A percentile compares a stretch with the other conserved stretches of the same genome.
Evolutionary conservation across 2,329 filamentous ascomycete genomes (phyloP).

Genomic region (Fusarium staphyleae): DNA sequence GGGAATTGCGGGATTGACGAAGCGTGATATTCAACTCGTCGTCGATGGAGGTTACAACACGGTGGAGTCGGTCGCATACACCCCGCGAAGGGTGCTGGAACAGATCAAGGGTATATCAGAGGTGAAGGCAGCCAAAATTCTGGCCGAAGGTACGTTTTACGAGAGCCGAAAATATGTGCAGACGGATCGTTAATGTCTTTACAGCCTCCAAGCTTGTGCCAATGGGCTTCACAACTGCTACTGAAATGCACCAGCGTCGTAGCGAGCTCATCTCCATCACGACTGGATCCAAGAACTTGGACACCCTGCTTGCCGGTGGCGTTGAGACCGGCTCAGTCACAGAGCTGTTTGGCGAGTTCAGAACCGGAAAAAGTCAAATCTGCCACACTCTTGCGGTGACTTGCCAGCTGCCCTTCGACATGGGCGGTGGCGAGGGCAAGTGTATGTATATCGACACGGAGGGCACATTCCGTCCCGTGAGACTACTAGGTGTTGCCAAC

Average conservation of each 20-base stretch:
- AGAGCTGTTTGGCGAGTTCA: conserved; percentile 96
- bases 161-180: neutral
- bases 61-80: conserved; percentile 95
- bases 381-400: conserved; percentile 99
- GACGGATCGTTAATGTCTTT: conserved; percentile 14
- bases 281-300: conserved; percentile 95
- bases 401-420: conserved; percentile 96
- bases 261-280: conserved; percentile 98
- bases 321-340: conserved; percentile 98
- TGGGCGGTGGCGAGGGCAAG: conserved; percentile 98
- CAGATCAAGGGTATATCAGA: conserved; percentile 98
- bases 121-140: conserved; percentile 90
- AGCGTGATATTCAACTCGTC: conserved; percentile 91
- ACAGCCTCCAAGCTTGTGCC: conserved; percentile 93
- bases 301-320: conserved; percentile 91
- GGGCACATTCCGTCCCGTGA: conserved; percentile 93
- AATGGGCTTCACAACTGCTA: conserved; percentile 98
- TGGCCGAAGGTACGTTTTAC: conserved; percentile 75
- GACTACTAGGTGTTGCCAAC: conserved; percentile 89
- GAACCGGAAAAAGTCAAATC: conserved; percentile 98
- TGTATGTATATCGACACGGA: conserved; percentile 99
- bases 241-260: conserved; percentile 96
- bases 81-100: conserved; percentile 80
- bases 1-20: conserved; percentile 90
- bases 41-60: conserved; percentile 94